Evolutionary conservation across 768 basidiomycete genomes (phyloP).

Genomic region (Holtermanniella nyarrowii): DNA sequence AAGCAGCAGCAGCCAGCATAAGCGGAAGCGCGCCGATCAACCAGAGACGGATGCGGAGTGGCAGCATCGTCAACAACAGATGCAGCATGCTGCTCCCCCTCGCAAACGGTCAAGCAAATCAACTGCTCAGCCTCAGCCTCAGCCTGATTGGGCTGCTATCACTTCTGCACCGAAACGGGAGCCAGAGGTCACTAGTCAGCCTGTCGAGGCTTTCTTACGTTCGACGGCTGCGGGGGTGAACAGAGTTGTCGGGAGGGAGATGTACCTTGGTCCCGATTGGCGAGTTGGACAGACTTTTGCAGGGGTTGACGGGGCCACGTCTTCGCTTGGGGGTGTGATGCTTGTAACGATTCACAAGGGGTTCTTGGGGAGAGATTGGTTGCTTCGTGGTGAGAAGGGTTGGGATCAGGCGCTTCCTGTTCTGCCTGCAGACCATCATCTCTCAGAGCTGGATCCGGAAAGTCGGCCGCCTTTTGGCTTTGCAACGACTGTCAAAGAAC

Average conservation of each 20-base stretch:
- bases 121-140: not conserved
- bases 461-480: not conserved
- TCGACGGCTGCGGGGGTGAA: constrained; percentile 13
- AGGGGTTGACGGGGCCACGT: not conserved
- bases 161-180: constrained; percentile 8
- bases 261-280: constrained; percentile 26
- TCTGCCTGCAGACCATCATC: not conserved
- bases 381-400: constrained; percentile 25
- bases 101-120: not conserved
- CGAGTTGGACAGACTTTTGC: constrained; percentile 9
- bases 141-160: constrained; percentile 13
- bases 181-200: constrained; percentile 22
- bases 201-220: constrained; percentile 31
- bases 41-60: constrained; percentile 16
- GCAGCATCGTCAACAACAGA: constrained; percentile 15
- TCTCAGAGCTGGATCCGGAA: too few relatives aligned
- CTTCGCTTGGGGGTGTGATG: constrained; percentile 22
- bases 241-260: constrained; percentile 8
- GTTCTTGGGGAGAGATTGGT: constrained; percentile 24
- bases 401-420: constrained; percentile 21
- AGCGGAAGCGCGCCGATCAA: constrained; percentile 7
- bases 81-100: constrained; percentile 1
- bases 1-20: too few relatives aligned
- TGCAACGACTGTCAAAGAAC: constrained; percentile 8
- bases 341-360: constrained; percentile 21